Percentiles rank a stretch among this genome's conserved stretches.
phyloP scores from a whole-genome alignment of 2,329 filamentous ascomycete genomes.

The Tolypocladium tundrense region DNA sequence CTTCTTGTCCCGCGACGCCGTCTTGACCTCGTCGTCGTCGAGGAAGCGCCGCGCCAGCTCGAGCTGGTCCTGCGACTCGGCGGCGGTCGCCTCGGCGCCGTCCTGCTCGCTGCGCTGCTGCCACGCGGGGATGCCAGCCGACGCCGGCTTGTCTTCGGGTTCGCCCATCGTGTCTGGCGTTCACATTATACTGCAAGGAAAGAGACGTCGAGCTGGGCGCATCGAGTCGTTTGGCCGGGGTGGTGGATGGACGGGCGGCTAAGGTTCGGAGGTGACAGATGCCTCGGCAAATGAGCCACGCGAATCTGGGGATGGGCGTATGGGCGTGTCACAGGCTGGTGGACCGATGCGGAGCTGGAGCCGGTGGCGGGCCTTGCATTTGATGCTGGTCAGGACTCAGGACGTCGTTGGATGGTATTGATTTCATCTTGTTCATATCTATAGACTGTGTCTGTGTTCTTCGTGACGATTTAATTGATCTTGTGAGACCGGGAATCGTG shows the following conservation, averaged over 20 bases:
- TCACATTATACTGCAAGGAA: not conserved
- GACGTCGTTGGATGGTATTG: too few relatives aligned
- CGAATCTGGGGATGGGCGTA: not conserved
- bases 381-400: not conserved
- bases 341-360: not conserved
- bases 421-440: too few relatives aligned
- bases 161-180: slow-evolving; percentile 18
- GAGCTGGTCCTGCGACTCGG: slow-evolving; percentile 14
- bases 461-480: not conserved
- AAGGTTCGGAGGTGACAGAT: slow-evolving; percentile 6
- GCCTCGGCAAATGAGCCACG: slow-evolving; percentile 5
- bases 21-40: slow-evolving; percentile 59
- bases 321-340: not conserved
- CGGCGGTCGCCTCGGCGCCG: slow-evolving; percentile 5
- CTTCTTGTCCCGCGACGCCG: slow-evolving; percentile 63
- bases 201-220: not conserved
- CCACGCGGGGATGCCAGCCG: slow-evolving; percentile 18
- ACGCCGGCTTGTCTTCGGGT: slow-evolving; percentile 15
- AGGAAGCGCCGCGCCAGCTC: slow-evolving; percentile 70
- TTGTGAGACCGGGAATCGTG: not conserved
- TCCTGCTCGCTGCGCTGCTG: slow-evolving; percentile 13
- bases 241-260: slow-evolving; percentile 2
- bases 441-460: too few relatives aligned
- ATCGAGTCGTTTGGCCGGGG: not conserved
- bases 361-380: not conserved